These are phyloP conservation scores for Diospyros lotus DNA, from an alignment of 148 eudicot species.

Conservation along the genomic window DNA sequence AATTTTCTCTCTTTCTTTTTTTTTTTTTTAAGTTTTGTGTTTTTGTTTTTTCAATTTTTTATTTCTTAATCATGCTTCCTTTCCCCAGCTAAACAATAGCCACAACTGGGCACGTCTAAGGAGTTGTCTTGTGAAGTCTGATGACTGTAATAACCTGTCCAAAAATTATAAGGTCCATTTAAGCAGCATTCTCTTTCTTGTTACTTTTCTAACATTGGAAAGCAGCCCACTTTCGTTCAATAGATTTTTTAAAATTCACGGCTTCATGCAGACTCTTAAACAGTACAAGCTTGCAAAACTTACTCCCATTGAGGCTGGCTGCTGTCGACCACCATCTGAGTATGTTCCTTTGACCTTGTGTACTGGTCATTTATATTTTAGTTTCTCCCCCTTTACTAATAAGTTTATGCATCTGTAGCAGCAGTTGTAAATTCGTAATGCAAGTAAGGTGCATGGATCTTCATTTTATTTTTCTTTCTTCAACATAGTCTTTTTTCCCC, in stretches of 20 bases:
- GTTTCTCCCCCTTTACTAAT: too few relatives aligned
- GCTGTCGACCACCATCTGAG: slow-evolving; percentile 92
- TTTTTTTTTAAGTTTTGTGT: too few relatives aligned
- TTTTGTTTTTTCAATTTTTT: not conserved
- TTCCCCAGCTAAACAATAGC: slow-evolving; percentile 64
- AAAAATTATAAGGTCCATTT: slow-evolving; percentile 69
- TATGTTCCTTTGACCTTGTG: slow-evolving; percentile 30
- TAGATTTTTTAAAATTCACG: not conserved
- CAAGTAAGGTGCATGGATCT: not conserved
- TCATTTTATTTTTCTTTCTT: not conserved
- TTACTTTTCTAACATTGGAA: not conserved
- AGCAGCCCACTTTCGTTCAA: not conserved
- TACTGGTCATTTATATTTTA: too few relatives aligned
- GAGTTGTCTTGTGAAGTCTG: slow-evolving; percentile 80
- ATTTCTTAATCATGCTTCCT: not conserved
- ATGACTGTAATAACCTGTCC: slow-evolving; percentile 59
- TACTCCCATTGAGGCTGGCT: slow-evolving; percentile 83
- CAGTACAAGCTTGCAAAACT: slow-evolving; percentile 71
- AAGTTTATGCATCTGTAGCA: not conserved
- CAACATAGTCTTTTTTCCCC: not conserved
- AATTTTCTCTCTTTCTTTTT: not conserved
- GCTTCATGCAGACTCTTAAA: slow-evolving; percentile 59
- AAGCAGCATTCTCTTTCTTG: too few relatives aligned
- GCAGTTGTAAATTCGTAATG: not conserved
- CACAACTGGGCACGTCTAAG: slow-evolving; percentile 76